Conservation (phyloP, 495 filamentous ascomycete species). For the Penicillium coffeae region DNA sequence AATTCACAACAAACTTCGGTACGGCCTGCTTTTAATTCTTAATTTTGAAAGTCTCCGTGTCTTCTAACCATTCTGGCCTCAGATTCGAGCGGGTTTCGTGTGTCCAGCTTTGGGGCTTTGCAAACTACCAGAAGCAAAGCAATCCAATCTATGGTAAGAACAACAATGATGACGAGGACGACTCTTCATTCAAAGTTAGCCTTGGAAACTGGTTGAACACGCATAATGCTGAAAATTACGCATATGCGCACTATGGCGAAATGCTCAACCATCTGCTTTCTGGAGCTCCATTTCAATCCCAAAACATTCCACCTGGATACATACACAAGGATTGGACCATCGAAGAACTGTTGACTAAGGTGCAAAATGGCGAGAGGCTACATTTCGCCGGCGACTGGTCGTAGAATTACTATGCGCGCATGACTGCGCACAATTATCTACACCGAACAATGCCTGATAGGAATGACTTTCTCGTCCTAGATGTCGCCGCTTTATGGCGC, state of each 20-base stretch:
- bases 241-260: slow-evolving; percentile 11
- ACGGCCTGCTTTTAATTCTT: background rate
- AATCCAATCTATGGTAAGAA: too few species aligned
- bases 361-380: slow-evolving; percentile 7
- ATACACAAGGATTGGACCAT: slow-evolving; percentile 16
- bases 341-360: slow-evolving; percentile 9
- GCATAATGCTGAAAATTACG: slow-evolving; percentile 19
- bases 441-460: too few species aligned
- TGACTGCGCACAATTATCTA: too few species aligned
- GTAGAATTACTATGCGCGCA: too few species aligned
- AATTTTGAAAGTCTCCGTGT: background rate
- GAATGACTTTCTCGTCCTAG: too few species aligned
- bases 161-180: too few species aligned
- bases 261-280: slow-evolving; percentile 4
- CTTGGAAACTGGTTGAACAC: slow-evolving; percentile 15
- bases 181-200: too few species aligned
- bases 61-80: background rate
- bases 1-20: slow-evolving; percentile 18
- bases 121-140: background rate
- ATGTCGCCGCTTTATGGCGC: too few species aligned
- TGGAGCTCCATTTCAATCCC: slow-evolving; percentile 12
- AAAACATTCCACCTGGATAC: slow-evolving; percentile 14
- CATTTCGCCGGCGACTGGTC: slow-evolving; percentile 14
- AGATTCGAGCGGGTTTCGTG: slow-evolving; percentile 3
- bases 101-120: background rate